Percentiles rank a stretch among this genome's conserved stretches.
Evolutionary conservation across 192 early-diverging fungal species (phyloP).

Genomic region (Rhizoclosmatium globosum): DNA sequence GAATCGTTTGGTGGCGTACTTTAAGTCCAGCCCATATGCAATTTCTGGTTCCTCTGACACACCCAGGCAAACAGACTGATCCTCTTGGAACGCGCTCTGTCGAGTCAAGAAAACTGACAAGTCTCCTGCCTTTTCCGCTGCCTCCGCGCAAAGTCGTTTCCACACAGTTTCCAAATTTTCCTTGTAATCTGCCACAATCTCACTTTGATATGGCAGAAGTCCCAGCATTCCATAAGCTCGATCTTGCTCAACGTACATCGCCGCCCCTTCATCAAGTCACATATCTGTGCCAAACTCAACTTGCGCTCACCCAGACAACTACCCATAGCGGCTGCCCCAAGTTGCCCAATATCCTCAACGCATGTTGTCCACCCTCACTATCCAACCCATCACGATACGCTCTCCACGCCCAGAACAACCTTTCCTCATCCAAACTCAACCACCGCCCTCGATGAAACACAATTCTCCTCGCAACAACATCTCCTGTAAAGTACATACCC

Average conservation of each 20-base stretch:
- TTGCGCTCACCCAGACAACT: neutral
- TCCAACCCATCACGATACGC: neutral
- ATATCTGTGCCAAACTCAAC: neutral
- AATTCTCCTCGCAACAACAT: neutral
- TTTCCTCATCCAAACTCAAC: neutral
- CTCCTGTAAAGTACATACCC: neutral
- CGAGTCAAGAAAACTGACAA: neutral
- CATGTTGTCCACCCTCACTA: neutral
- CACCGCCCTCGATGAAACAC: neutral
- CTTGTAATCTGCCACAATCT: constrained; percentile 2
- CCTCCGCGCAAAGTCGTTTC: neutral
- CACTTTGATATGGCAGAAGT: neutral
- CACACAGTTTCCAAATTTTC: neutral
- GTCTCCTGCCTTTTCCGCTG: neutral
- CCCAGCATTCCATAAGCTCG: neutral
- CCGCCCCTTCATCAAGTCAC: neutral
- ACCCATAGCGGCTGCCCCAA: neutral
- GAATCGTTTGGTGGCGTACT: neutral
- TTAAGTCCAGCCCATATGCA: neutral
- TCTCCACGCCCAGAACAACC: neutral
- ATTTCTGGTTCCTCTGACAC: neutral
- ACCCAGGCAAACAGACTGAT: neutral
- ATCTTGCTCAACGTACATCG: neutral
- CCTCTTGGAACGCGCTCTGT: neutral
- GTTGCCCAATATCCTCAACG: neutral